Conservation (phyloP, 345 rosid genomes). For the Populus tremula region DNA sequence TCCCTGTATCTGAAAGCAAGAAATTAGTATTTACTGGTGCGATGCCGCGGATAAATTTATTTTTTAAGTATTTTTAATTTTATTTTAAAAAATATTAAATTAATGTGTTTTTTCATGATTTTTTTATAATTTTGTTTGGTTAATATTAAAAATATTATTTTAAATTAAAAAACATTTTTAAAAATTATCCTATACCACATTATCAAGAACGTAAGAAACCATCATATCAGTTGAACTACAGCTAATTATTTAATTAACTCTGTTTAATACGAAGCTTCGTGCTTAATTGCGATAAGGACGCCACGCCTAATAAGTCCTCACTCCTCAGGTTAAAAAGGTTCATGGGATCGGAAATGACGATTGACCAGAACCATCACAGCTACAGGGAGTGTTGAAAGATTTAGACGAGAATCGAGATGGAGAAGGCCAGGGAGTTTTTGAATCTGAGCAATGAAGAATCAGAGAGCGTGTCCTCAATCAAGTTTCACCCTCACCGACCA, state of each 20-base stretch:
- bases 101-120: too few relatives aligned
- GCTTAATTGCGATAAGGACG: not conserved
- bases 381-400: not conserved
- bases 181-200: too few relatives aligned
- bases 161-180: too few relatives aligned
- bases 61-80: too few relatives aligned
- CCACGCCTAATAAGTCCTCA: not conserved
- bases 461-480: conserved; percentile 44
- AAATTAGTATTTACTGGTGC: too few relatives aligned
- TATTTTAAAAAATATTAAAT: too few relatives aligned
- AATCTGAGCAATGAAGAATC: conserved; percentile 45
- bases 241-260: too few relatives aligned
- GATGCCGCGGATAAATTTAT: too few relatives aligned
- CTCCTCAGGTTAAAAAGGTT: not conserved
- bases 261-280: not conserved
- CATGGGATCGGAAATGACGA: not conserved
- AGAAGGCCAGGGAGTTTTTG: conserved; percentile 50
- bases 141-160: too few relatives aligned
- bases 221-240: not conserved
- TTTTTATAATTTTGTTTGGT: too few relatives aligned
- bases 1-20: too few relatives aligned
- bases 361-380: not conserved
- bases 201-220: too few relatives aligned
- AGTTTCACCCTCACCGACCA: conserved; percentile 37
- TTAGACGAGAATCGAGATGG: conserved; percentile 33